Conservation (phyloP, 2,329 filamentous ascomycete genomes). For the Chaetomiaceae sp. region DNA sequence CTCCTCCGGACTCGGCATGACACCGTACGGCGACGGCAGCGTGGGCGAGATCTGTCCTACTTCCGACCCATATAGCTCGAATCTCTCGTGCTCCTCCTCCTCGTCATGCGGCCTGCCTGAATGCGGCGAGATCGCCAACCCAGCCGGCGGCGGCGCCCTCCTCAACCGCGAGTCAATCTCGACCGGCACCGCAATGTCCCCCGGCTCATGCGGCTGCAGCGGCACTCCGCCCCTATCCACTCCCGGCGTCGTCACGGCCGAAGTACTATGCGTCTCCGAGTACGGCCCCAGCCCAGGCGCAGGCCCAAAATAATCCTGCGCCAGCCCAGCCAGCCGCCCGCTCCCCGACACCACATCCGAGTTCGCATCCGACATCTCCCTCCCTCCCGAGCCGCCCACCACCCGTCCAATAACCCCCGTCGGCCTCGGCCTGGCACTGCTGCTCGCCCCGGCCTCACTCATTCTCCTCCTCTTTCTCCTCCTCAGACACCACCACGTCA, state of each 20-base stretch:
- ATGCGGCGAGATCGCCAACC: background rate
- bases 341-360: slow-evolving; percentile 32
- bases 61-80: slow-evolving; percentile 44
- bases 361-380: slow-evolving; percentile 28
- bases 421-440: slow-evolving; percentile 17
- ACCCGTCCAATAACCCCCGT: slow-evolving; percentile 21
- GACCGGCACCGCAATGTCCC: slow-evolving; percentile 48
- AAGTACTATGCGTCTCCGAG: slow-evolving; percentile 33
- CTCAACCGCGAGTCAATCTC: slow-evolving; percentile 45
- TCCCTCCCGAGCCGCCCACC: background rate
- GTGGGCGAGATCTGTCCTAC: slow-evolving; percentile 13
- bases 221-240: slow-evolving; percentile 36
- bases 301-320: slow-evolving; percentile 43
- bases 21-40: slow-evolving; percentile 5
- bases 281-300: slow-evolving; percentile 44
- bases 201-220: slow-evolving; percentile 42
- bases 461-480: slow-evolving; percentile 32
- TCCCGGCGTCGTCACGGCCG: slow-evolving; percentile 28
- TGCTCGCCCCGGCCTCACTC: slow-evolving; percentile 20
- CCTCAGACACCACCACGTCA: slow-evolving; percentile 46
- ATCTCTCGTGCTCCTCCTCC: slow-evolving; percentile 27
- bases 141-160: background rate
- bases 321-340: slow-evolving; percentile 31
- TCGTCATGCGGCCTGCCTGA: background rate
- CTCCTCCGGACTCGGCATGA: slow-evolving; percentile 9